These are phyloP conservation scores for Cyclotella baltica DNA, from an alignment of 108 stramenopile species.

Conservation along the genomic window DNA sequence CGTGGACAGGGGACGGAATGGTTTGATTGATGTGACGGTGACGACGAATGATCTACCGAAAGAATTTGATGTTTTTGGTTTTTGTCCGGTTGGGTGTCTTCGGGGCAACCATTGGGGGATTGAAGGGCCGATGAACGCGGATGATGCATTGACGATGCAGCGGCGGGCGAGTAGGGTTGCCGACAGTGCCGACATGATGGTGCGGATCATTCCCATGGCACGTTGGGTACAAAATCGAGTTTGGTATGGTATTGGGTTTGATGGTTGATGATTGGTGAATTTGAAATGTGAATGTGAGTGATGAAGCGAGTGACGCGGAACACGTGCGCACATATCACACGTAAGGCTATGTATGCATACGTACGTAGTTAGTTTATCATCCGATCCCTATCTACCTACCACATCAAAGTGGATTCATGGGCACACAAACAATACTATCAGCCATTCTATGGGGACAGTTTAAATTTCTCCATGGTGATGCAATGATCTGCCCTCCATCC, in stretches of 20 bases:
- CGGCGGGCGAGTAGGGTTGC: constrained; percentile 21
- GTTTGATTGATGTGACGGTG: not conserved
- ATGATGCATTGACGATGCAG: constrained; percentile 8
- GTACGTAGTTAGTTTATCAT: too few species aligned
- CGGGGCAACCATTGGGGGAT: not conserved
- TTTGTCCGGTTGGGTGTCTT: not conserved
- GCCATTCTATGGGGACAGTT: too few species aligned
- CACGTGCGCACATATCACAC: too few species aligned
- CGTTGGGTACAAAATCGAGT: too few species aligned
- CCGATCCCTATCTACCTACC: too few species aligned
- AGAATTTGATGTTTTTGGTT: not conserved
- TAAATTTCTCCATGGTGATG: too few species aligned
- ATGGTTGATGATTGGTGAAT: not conserved
- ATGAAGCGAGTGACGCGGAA: too few species aligned
- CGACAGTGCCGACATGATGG: constrained; percentile 28
- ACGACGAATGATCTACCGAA: not conserved
- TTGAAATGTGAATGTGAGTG: too few species aligned
- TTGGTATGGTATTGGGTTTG: not conserved
- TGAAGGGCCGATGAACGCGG: constrained; percentile 31
- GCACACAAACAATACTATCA: too few species aligned
- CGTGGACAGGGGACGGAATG: not conserved
- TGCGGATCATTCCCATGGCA: not conserved
- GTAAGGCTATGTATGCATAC: too few species aligned
- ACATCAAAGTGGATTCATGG: too few species aligned
- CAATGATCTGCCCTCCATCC: too few species aligned